Percentiles rank a stretch among this genome's conserved stretches.
These are phyloP conservation scores for Myochromella boudieri DNA, from an alignment of 768 basidiomycete genomes.

Conservation along the genomic window DNA sequence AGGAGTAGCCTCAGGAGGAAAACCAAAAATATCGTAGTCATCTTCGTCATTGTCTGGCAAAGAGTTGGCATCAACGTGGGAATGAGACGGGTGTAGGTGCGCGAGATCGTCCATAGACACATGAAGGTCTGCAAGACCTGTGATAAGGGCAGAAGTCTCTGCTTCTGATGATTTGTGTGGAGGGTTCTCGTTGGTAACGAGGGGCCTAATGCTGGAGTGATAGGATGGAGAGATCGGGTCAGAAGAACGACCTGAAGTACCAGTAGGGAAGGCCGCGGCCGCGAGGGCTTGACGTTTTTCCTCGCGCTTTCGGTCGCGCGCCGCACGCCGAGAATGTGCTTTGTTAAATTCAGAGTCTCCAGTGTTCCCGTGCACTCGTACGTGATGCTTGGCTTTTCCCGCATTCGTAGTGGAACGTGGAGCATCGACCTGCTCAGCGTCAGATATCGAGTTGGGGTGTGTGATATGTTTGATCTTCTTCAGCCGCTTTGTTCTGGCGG, in stretches of 20 bases:
- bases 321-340: constrained; percentile 38
- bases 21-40: constrained; percentile 39
- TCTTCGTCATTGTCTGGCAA: constrained; percentile 14
- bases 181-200: neutral
- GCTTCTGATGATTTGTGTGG: neutral
- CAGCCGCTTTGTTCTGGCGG: constrained; percentile 34
- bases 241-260: neutral
- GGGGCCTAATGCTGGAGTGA: neutral
- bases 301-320: constrained; percentile 52
- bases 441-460: constrained; percentile 16
- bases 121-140: constrained; percentile 16
- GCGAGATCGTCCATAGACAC: constrained; percentile 12
- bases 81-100: neutral
- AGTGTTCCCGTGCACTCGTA: constrained; percentile 1
- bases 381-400: neutral
- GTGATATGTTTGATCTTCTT: constrained; percentile 39
- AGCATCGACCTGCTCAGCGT: neutral
- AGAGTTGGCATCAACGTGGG: neutral
- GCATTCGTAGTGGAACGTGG: neutral
- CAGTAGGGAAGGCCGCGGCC: neutral
- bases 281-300: constrained; percentile 38
- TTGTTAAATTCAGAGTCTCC: too few relatives aligned
- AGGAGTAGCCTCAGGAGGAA: constrained; percentile 24
- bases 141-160: constrained; percentile 16
- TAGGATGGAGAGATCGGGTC: neutral